Conservation (phyloP, 148 eudicot genomes). For the Rhododendron henanense region DNA sequence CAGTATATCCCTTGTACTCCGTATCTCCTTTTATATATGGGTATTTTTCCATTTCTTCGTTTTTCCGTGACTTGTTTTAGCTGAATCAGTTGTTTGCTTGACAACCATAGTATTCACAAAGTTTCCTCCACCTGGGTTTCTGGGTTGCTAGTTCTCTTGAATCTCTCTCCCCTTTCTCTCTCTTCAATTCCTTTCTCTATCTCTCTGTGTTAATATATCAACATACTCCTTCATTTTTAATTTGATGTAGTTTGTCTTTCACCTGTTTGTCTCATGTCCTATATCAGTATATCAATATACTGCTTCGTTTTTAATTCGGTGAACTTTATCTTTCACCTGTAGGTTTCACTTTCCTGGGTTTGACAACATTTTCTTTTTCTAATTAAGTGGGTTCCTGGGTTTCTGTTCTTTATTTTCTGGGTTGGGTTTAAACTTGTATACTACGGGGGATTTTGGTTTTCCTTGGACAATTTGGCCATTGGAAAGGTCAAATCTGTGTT, state of each 20-base stretch:
- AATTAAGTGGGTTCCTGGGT: neutral
- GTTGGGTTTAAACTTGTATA: neutral
- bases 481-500: conserved; percentile 8
- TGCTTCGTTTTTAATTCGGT: neutral
- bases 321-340: neutral
- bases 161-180: neutral
- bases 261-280: neutral
- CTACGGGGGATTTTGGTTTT: conserved; percentile 13
- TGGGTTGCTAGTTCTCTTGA: neutral
- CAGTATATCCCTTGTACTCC: too few relatives aligned
- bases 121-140: neutral
- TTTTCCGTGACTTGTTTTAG: neutral
- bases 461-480: conserved; percentile 7
- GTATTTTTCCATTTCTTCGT: neutral
- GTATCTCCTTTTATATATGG: neutral
- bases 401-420: conserved; percentile 10
- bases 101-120: neutral
- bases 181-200: neutral
- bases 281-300: neutral
- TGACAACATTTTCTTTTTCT: neutral
- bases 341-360: neutral
- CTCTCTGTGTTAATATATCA: neutral
- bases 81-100: neutral
- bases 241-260: neutral
- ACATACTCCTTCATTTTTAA: neutral